Evolutionary conservation across 345 rosid genomes (phyloP).

Genomic region (Murraya koenigii): DNA sequence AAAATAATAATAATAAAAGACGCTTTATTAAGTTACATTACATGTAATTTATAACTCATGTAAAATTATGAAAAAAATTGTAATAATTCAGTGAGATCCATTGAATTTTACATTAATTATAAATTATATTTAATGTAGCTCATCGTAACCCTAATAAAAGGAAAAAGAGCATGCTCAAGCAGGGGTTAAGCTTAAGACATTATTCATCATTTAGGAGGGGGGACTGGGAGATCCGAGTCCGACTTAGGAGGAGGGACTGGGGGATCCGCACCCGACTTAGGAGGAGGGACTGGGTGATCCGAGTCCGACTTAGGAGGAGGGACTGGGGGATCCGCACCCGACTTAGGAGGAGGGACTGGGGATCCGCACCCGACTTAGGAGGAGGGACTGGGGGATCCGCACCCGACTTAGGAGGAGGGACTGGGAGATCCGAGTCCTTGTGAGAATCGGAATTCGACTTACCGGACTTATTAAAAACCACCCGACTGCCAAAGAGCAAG

Average conservation of each 20-base stretch:
- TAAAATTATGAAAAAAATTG: too few species aligned
- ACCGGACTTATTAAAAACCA: slow-evolving; percentile 36
- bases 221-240: slow-evolving; percentile 15
- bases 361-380: slow-evolving; percentile 13
- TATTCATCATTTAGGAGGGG: slow-evolving; percentile 10
- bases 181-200: neutral
- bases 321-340: too few species aligned
- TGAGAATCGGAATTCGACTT: slow-evolving; percentile 19
- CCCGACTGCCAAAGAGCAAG: slow-evolving; percentile 54
- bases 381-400: slow-evolving; percentile 19
- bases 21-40: too few species aligned
- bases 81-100: too few species aligned
- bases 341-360: slow-evolving; percentile 1
- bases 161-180: too few species aligned
- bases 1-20: too few species aligned
- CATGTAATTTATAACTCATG: too few species aligned
- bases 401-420: slow-evolving; percentile 1
- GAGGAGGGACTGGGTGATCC: slow-evolving; percentile 15
- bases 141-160: too few species aligned
- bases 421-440: slow-evolving; percentile 13
- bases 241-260: slow-evolving; percentile 1
- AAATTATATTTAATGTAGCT: too few species aligned
- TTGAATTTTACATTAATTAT: too few species aligned
- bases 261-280: slow-evolving; percentile 17
- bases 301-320: neutral